These are phyloP conservation scores for Solanum infundibuliforme DNA, from an alignment of 257 asterid genomes.

Conservation along the genomic window DNA sequence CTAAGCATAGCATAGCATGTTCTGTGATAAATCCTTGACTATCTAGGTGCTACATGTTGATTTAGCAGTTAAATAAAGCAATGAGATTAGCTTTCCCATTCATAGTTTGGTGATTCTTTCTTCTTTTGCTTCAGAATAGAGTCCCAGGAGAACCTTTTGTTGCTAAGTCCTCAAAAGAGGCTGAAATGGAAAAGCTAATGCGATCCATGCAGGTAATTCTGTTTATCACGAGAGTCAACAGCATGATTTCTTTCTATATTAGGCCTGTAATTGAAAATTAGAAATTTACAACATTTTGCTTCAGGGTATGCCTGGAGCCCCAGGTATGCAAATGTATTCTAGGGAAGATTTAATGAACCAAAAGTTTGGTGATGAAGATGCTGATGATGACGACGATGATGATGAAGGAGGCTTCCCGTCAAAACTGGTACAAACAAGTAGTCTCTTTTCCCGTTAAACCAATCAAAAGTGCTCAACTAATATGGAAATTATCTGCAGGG, in stretches of 20 bases:
- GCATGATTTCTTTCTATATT: not conserved
- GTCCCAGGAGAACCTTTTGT: constrained; percentile 76
- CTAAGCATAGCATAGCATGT: not conserved
- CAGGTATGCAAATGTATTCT: constrained; percentile 92
- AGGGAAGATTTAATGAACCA: constrained; percentile 84
- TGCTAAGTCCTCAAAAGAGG: constrained; percentile 78
- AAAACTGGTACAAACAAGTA: constrained; percentile 38
- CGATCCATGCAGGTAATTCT: constrained; percentile 80
- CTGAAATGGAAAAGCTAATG: constrained; percentile 81
- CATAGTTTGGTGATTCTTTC: not conserved
- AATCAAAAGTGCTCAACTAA: not conserved
- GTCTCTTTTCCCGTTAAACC: not conserved
- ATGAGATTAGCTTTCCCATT: not conserved
- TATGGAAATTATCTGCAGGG: constrained; percentile 32
- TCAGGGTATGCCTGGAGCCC: constrained; percentile 95
- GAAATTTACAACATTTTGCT: not conserved
- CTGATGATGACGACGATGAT: constrained; percentile 62
- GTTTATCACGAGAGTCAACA: not conserved
- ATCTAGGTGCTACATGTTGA: not conserved
- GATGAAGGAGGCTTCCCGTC: constrained; percentile 51
- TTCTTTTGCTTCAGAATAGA: constrained; percentile 45
- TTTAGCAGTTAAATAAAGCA: not conserved
- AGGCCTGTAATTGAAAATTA: not conserved
- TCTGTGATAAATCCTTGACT: not conserved
- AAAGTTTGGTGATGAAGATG: constrained; percentile 60